Evolutionary conservation across 2,329 filamentous ascomycete species (phyloP), one percentile per base, ranked within the genome.

Genomic region (Stachybotrys echinatus): DNA sequence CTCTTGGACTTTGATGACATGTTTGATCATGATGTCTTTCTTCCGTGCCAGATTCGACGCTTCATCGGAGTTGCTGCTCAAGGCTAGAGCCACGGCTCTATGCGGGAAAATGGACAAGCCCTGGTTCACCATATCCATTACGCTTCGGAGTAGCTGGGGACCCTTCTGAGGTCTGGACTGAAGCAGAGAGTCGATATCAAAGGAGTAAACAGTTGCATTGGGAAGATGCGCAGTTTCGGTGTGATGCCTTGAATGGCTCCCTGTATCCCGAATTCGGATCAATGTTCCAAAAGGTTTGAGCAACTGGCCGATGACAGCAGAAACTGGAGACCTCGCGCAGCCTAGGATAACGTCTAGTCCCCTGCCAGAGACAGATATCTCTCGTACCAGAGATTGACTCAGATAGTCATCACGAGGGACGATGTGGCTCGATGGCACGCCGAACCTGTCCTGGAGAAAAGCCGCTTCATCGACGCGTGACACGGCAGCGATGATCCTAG

Each of bases 401-500:
- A 45, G 34, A 8, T 44, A 42, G 39, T 40, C 34, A 20, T 48
- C 50, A 20, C 46, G 46, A 31, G 46, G 39, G 23, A 51, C 40
- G 40, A 52, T 45, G 22, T 45, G 48, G 27, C 21, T 48, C 18
- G 51, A 23, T 23, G 20, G 23, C 18, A 52, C 17, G 6, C 39
- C 45, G 37, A 48, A 48, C 7, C 21, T 18, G 7, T 31, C 31
- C 12, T 45, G 34, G 12, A 52, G n/a, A 20, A 50, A 42, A 12
- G 43, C 22, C 6, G 31, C 45, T 40, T 52, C 51, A 3, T 31
- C 48, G 3, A 34, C 39, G 14, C 47, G 38, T 18, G 20, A 22
- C 17, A 52, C 48, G 3, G 42, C 31, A 19, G 48, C 51, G 27
- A 52, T 47, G 45, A 62, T 48, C 6, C 45, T 37, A 12, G 58